Conservation (phyloP, 176 grass and related monocot genomes). For the Thinopyrum elongatum region DNA sequence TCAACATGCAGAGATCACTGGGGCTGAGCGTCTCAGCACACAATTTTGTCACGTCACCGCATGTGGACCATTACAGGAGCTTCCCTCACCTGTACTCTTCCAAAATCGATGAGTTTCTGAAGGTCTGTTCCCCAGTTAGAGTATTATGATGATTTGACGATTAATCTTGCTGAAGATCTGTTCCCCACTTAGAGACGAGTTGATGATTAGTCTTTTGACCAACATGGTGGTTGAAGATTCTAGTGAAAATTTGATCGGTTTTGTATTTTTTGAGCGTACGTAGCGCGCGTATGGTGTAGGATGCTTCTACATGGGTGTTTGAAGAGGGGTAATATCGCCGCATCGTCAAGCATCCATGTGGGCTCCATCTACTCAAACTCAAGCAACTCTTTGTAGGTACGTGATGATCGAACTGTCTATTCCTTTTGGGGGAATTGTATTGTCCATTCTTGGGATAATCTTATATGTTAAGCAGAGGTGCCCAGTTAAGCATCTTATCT, state of each 20-base stretch:
- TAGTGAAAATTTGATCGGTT: background rate
- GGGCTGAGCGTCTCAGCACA: conserved; percentile 59
- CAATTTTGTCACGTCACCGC: conserved; percentile 81
- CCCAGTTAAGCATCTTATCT: background rate
- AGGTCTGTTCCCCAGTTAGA: conserved; percentile 42
- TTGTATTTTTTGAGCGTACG: background rate
- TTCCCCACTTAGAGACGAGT: conserved; percentile 26
- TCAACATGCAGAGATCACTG: conserved; percentile 55
- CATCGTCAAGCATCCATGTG: background rate
- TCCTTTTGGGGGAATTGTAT: background rate
- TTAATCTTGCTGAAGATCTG: conserved; percentile 52
- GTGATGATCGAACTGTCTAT: background rate
- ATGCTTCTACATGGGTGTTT: background rate
- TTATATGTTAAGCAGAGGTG: background rate
- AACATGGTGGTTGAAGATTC: background rate
- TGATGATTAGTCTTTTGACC: background rate
- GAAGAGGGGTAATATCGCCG: background rate
- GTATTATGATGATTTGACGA: conserved; percentile 28
- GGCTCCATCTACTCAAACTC: background rate
- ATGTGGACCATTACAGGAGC: conserved; percentile 93
- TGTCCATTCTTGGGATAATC: background rate
- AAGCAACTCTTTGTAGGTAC: background rate
- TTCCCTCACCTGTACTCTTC: conserved; percentile 80
- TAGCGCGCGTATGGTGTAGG: background rate
- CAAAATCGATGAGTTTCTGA: conserved; percentile 77